Evolutionary conservation across 2,329 filamentous ascomycete species (phyloP), one percentile per base, ranked within the genome.

Genomic region (Alternaria hordeiaustralica): DNA sequence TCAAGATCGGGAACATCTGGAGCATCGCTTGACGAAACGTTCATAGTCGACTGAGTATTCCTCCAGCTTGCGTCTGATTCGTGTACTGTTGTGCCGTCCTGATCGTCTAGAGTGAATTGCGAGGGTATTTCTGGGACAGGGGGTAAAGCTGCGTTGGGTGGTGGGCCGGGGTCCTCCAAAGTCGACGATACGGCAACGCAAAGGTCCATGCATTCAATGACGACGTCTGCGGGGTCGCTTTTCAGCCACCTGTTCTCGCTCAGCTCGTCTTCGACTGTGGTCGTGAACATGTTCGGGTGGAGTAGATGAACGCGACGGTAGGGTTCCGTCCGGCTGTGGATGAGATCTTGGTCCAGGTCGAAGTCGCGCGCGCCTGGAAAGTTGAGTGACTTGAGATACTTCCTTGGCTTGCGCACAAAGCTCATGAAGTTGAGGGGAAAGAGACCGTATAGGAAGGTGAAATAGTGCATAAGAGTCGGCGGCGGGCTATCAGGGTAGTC

Each of bases 371-470:
- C 87, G 53, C 89, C 88, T 5, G 87, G 85, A 30, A 89, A 90
- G 67, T 92, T 88, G 44, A 90, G 88, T 72, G 91, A 90, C 50
- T 92, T 89, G 10, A 96, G 83, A 74, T 92, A 95, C 67, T 90
- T 88, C 69, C 93, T 89, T 4, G 92, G 92, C 74, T 95, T 95
- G 60, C 92, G 87, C 65, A 96, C 91, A 75, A 95, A 96, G 78
- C 90, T 91, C 87, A 93, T 91, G 71, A 96, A 93, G 76, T 95
- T 95, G 74, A 95, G 87, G 2, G 92, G 92, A 67, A 95, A 96
- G 5, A 96, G 82, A 0, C 92, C 93, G 70, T 96, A 96, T 0
- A 96, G 84, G 25, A 94, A 90, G 3, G 92, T 94, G 71, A 94
- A 96, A 78, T 93, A 94, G 70, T 90, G 88, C 57, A 89, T 81